Conservation (phyloP, 2,329 filamentous ascomycete genomes). For the Fonsecaea multimorphosa region DNA sequence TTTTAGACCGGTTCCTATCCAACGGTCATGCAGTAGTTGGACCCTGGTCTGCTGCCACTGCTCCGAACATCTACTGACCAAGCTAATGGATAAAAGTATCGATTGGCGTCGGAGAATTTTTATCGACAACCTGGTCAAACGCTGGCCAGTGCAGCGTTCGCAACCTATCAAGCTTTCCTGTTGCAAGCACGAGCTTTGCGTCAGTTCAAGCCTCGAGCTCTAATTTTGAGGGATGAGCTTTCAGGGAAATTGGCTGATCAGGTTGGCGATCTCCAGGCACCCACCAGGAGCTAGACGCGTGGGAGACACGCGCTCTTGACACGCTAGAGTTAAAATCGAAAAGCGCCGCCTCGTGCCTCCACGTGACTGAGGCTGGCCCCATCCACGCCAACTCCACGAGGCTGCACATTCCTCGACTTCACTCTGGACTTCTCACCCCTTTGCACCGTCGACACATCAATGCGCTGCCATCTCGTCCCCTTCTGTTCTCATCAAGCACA, state of each 20-base stretch:
- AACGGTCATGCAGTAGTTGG: conserved; percentile 2
- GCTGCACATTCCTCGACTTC: conserved; percentile 1
- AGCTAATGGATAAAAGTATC: conserved; percentile 17
- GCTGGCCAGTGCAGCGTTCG: neutral
- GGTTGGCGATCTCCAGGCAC: neutral
- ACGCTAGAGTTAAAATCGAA: neutral
- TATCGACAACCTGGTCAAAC: conserved; percentile 14
- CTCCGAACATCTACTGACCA: neutral
- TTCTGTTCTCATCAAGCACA: conserved; percentile 6
- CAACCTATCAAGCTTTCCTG: neutral
- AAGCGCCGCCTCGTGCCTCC: neutral
- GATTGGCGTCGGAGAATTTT: conserved; percentile 31
- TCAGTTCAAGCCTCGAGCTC: conserved; percentile 6
- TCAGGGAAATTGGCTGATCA: conserved; percentile 5
- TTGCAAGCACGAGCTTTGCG: conserved; percentile 6
- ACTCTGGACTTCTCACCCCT: neutral
- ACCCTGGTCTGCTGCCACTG: neutral
- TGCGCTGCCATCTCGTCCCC: neutral
- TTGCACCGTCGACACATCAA: neutral
- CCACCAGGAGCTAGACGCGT: neutral
- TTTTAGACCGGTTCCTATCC: neutral
- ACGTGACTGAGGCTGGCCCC: neutral
- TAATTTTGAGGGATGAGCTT: conserved; percentile 20
- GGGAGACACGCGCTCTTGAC: neutral
- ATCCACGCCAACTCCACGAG: neutral